These are phyloP conservation scores for Antitrichia curtipendula DNA, from an alignment of 225 moss, liverwort and hornwort species.

Conservation along the genomic window DNA sequence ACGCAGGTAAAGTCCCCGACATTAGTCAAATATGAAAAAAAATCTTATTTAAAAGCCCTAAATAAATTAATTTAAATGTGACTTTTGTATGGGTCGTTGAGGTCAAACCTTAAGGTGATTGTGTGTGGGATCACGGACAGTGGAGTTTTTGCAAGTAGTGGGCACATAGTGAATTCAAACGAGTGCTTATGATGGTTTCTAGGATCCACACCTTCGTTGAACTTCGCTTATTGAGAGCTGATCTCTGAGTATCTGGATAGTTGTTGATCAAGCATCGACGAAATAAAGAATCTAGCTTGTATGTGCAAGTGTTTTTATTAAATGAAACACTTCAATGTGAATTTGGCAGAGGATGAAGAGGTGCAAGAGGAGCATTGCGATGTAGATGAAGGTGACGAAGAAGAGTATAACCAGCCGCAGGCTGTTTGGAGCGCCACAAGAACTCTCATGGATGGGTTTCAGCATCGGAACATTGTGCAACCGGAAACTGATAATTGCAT, in stretches of 20 bases:
- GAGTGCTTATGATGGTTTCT: neutral
- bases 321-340: neutral
- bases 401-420: conserved; percentile 10
- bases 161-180: neutral
- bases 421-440: conserved; percentile 24
- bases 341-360: conserved; percentile 24
- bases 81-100: neutral
- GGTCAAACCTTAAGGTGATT: neutral
- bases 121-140: neutral
- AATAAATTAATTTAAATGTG: neutral
- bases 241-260: neutral
- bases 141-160: neutral
- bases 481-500: conserved; percentile 2
- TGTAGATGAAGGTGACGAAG: neutral
- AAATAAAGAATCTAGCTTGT: neutral
- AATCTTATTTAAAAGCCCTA: neutral
- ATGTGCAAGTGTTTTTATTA: neutral
- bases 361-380: conserved; percentile 4
- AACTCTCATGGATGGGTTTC: conserved; percentile 18
- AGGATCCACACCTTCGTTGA: neutral
- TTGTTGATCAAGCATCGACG: neutral
- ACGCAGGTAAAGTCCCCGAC: conserved; percentile 35
- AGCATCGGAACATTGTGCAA: neutral
- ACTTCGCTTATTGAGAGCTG: neutral
- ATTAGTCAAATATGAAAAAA: neutral